Base-by-base conservation (phyloP, 805 yeast genomes). In the Barnettozyma populi region DNA sequence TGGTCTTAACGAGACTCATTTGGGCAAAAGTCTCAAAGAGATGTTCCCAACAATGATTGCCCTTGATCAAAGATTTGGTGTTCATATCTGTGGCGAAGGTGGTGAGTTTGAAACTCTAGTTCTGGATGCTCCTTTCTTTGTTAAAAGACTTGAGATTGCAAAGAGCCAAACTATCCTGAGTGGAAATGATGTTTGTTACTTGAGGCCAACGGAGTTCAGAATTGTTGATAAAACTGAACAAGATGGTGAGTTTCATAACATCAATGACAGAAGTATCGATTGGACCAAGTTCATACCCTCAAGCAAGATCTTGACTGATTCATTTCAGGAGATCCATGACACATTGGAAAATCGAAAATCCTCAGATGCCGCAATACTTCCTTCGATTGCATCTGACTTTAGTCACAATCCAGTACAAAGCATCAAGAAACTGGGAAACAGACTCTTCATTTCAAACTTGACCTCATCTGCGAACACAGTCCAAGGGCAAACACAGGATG, bases 41-140 rank as follows among this genome's bases (percentile, higher is more conserved):
- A 69, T 84, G 53, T 76, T 75, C 47, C 85, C 88, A 1, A 74
- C 69, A 0, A 64, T 94, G 61, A 53, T 70, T 11, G 69, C 70
- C 36, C 68, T 90, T 51, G 84, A 90, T 62, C 50, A 62, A 9
- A 67, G 70, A 64, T 90, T 79, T 66, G 95, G 90, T 2, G 86
- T 90, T 13, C 97, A 92, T 63, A 81, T 94, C 0, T 94, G 99
- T 69, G 99, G 99, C 13, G 99, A 94, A 70, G 99, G 99, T 31
- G 99, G 99, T 1, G 99, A 94, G 65, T 94, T 89, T 65, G 99
- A 94, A 64, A 84, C 97, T 0, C 69, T 92, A 55, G 98, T 92
- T 2, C 70, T 94, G 25, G 97, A 94, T 64, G 88, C 95, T 1
- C 95, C 96, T 0, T 83, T 88, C 51, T 94, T 92, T 68, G 68